Percentiles rank a stretch among this genome's conserved stretches.
Evolutionary conservation across 1,284 basidiomycete genomes (phyloP).

Genomic region (Leccinum solheimii): DNA sequence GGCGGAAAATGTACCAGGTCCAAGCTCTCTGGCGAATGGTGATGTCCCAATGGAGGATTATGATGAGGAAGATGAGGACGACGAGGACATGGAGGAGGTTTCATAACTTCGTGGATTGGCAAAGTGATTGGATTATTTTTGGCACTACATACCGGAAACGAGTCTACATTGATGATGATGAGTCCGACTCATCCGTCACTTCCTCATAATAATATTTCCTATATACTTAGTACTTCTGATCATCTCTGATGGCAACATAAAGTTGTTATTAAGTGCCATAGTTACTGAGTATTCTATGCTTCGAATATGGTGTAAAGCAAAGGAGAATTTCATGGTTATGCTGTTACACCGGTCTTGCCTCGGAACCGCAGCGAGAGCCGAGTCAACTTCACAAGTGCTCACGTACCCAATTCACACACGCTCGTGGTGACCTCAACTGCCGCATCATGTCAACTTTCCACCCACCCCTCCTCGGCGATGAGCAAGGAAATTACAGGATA

Average conservation of each 20-base stretch:
- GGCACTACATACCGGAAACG: background rate
- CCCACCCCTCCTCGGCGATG: constrained; percentile 50
- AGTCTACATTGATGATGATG: too few relatives aligned
- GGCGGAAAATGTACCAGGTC: constrained; percentile 52
- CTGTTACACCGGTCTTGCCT: background rate
- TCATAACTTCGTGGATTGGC: constrained; percentile 31
- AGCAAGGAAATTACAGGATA: constrained; percentile 47
- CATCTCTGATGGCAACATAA: too few relatives aligned
- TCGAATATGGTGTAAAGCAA: too few relatives aligned
- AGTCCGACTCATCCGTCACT: too few relatives aligned
- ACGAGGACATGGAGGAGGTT: constrained; percentile 57
- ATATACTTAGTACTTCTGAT: too few relatives aligned
- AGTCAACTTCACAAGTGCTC: background rate
- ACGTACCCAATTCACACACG: background rate
- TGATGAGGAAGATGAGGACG: constrained; percentile 42
- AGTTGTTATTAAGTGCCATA: too few relatives aligned
- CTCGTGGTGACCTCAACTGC: background rate
- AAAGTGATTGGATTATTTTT: background rate
- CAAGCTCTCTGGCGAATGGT: constrained; percentile 32
- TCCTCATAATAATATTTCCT: too few relatives aligned
- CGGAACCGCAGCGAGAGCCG: background rate
- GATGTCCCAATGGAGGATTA: constrained; percentile 45
- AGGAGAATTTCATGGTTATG: background rate
- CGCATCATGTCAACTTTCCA: constrained; percentile 16
- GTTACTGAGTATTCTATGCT: too few relatives aligned